Percentiles rank a stretch among this genome's conserved stretches.
Conservation (phyloP, 805 yeast genomes). For the Saccharomycopsis sp. region DNA sequence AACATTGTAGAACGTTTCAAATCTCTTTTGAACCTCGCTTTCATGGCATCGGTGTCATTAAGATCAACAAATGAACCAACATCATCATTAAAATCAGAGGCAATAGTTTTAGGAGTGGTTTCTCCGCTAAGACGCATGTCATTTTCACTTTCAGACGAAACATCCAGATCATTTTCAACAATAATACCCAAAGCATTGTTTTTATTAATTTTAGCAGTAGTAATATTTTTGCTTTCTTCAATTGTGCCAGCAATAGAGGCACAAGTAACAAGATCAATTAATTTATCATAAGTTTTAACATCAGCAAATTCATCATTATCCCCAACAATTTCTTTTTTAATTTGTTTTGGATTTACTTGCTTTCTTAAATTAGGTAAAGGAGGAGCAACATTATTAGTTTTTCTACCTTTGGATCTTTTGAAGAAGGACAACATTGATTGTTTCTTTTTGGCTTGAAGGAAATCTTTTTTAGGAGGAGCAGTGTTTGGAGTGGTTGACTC, state of each 20-base stretch:
- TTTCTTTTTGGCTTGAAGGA: background rate
- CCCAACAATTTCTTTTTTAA: slow-evolving; percentile 1
- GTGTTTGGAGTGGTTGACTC: background rate
- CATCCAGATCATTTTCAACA: slow-evolving; percentile 1
- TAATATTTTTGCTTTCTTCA: slow-evolving; percentile 5
- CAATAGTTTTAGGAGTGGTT: slow-evolving; percentile 11
- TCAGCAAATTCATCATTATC: slow-evolving; percentile 9
- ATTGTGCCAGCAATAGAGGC: slow-evolving; percentile 15
- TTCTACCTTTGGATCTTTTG: background rate
- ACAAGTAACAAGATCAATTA: slow-evolving; percentile 10
- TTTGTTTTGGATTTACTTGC: background rate
- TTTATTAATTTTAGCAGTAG: slow-evolving; percentile 4
- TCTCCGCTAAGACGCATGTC: slow-evolving; percentile 1
- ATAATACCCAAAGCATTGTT: slow-evolving; percentile 16
- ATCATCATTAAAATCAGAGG: slow-evolving; percentile 8
- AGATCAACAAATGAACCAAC: background rate
- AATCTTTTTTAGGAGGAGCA: background rate
- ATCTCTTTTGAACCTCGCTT: slow-evolving; percentile 5
- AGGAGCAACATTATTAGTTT: background rate
- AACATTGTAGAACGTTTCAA: slow-evolving; percentile 12
- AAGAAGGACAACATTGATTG: background rate
- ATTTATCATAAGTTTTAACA: slow-evolving; percentile 5
- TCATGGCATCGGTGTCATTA: slow-evolving; percentile 6
- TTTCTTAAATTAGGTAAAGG: background rate
- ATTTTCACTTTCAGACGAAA: slow-evolving; percentile 6